Conservation (phyloP, 208 protist genomes). For the Crithidia mellificae region DNA sequence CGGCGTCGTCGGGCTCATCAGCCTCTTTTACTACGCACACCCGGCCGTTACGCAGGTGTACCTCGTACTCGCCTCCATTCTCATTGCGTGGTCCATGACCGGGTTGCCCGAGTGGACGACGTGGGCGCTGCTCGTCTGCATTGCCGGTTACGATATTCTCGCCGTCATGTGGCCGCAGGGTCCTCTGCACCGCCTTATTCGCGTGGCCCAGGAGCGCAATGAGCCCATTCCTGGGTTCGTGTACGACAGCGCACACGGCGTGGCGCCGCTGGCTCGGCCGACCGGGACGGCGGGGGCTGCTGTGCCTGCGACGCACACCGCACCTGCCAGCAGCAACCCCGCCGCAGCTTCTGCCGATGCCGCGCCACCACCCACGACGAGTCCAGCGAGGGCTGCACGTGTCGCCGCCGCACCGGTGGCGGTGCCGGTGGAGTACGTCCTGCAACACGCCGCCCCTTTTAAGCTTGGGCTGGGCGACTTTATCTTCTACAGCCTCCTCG, state of each 20-base stretch:
- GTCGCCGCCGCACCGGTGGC: background rate
- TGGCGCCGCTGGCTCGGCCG: slow-evolving; percentile 7
- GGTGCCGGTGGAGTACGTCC: slow-evolving; percentile 3
- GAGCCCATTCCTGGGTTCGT: slow-evolving; percentile 84
- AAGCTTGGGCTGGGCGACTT: slow-evolving; percentile 89
- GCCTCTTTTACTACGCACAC: slow-evolving; percentile 83
- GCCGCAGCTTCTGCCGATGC: too few species aligned
- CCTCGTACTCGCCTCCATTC: slow-evolving; percentile 63
- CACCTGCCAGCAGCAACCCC: background rate
- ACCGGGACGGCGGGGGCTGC: too few species aligned
- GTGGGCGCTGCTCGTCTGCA: slow-evolving; percentile 73
- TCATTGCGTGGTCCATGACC: slow-evolving; percentile 79
- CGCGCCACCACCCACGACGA: too few species aligned
- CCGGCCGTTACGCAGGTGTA: slow-evolving; percentile 76
- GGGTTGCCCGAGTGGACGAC: slow-evolving; percentile 82
- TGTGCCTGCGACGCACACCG: too few species aligned
- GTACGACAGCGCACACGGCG: slow-evolving; percentile 58
- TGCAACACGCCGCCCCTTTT: slow-evolving; percentile 39
- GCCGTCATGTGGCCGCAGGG: slow-evolving; percentile 81
- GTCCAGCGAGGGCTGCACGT: background rate
- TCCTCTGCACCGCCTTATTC: slow-evolving; percentile 74
- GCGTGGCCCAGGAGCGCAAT: slow-evolving; percentile 55
- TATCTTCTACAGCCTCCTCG: slow-evolving; percentile 87
- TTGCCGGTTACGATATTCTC: slow-evolving; percentile 86
- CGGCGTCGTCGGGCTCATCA: slow-evolving; percentile 67